Evolutionary conservation across 1,139 yeast species (phyloP), one percentile per base, ranked within the genome.

Genomic region (Saccharomycopsis crataegensis): DNA sequence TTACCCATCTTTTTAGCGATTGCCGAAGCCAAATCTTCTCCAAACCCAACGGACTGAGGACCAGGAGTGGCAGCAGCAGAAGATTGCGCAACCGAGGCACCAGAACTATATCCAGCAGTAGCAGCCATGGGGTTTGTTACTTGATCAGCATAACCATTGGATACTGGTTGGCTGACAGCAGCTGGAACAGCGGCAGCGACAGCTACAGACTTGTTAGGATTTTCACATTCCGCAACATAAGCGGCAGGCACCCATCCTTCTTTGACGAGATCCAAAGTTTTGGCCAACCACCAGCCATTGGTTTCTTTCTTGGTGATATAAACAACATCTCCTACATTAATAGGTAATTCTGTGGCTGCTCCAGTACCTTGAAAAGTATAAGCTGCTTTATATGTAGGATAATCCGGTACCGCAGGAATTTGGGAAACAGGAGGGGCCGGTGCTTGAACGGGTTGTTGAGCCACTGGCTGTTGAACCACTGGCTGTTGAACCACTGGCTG

Each of bases 171-270:
- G 17, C 14, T 11, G n/a, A 8, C 14, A n/a, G 22, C 57, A 44
- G 62, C 45, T 4, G 22, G 22, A 43, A 33, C 28, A 22, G 45
- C 8, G 4, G 14, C 3, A 43, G 32, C 8, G 3, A 3, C 2
- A 17, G 33, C n/a, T n/a, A n/a, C 22, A 16, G 43, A 14, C 8
- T 36, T 36, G 7, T 42, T 42, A 16, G 78, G 80, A 28, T 78
- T 76, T 12, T 67, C 77, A 66, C 79, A 79, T 62, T 84, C 86
- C 53, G 80, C 83, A 63, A 93, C 80, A 66, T 91, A 94, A 22
- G 94, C 87, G 37, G 94, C 85, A 11, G 99, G 99, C 9, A 95
- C 93, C 99, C 99, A 94, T 3, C 99, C 99, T 68, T 91, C 96
- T 55, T 74, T 79, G 1, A 83, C 66, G 48, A 86, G 93, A 62